A percentile compares a stretch with the other conserved stretches of the same genome.
Conservation (phyloP, 179 eudicot species). For the Vitellaria paradoxa region DNA sequence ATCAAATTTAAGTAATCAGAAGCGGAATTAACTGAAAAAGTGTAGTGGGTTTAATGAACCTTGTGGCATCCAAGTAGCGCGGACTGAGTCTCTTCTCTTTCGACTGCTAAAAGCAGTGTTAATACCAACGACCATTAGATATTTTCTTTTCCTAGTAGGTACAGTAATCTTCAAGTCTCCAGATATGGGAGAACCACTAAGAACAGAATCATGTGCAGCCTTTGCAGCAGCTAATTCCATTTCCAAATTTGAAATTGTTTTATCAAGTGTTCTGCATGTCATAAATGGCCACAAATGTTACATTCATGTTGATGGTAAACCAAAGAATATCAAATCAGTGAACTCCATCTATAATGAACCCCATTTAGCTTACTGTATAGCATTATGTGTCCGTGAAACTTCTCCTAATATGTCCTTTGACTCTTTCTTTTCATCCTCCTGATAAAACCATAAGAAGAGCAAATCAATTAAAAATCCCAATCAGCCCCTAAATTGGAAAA, state of each 20-base stretch:
- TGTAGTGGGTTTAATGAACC: constrained; percentile 33
- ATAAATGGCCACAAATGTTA: background rate
- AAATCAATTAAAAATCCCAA: background rate
- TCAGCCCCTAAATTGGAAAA: background rate
- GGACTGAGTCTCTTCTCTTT: constrained; percentile 69
- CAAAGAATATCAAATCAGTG: background rate
- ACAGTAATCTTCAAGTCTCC: constrained; percentile 26
- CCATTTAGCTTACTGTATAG: constrained; percentile 46
- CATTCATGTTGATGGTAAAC: background rate
- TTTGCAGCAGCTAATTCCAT: constrained; percentile 71
- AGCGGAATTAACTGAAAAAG: background rate
- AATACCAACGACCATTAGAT: constrained; percentile 60
- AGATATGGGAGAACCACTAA: constrained; percentile 51
- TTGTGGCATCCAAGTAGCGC: constrained; percentile 77
- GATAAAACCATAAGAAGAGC: constrained; percentile 9
- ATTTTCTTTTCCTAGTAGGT: constrained; percentile 41
- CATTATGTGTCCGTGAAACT: constrained; percentile 41
- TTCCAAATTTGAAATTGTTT: constrained; percentile 64
- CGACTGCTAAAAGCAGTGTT: constrained; percentile 75
- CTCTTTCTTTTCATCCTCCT: constrained; percentile 35
- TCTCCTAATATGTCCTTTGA: constrained; percentile 36
- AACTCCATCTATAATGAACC: background rate
- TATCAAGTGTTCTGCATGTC: constrained; percentile 51
- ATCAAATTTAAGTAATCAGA: background rate
- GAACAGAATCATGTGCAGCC: constrained; percentile 58